These are phyloP conservation scores for Hygrophila difformis DNA, from an alignment of 257 asterid genomes.

Conservation along the genomic window DNA sequence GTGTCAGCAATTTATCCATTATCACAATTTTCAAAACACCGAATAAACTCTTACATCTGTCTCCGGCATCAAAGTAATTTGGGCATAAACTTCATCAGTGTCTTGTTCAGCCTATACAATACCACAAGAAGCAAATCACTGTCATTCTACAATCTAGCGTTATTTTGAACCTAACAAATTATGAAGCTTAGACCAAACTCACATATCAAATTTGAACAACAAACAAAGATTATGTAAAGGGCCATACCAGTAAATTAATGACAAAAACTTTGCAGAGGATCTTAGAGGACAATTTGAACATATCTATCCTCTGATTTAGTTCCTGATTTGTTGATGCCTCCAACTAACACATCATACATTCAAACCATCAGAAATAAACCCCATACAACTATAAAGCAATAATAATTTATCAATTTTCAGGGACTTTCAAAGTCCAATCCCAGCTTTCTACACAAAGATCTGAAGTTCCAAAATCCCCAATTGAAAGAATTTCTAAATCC, in stretches of 20 bases:
- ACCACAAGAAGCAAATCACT: conserved; percentile 13
- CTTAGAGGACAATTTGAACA: conserved; percentile 77
- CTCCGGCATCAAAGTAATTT: conserved; percentile 74
- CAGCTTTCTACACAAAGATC: conserved; percentile 19
- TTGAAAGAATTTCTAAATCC: conserved; percentile 4
- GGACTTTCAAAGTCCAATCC: conserved; percentile 8
- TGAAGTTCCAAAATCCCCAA: conserved; percentile 13
- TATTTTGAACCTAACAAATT: no score
- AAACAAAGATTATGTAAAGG: conserved; percentile 7
- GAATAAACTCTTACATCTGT: conserved; percentile 40
- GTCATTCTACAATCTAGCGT: neutral
- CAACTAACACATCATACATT: conserved; percentile 41
- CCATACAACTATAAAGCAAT: neutral
- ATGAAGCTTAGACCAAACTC: neutral
- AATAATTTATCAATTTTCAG: conserved; percentile 1
- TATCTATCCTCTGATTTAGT: conserved; percentile 53
- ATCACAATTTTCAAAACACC: no score
- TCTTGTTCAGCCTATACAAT: conserved; percentile 68
- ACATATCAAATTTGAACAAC: conserved; percentile 5
- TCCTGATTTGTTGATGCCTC: conserved; percentile 96
- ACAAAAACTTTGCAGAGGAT: conserved; percentile 64
- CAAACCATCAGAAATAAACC: conserved; percentile 17
- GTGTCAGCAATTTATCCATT: no score
- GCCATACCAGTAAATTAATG: conserved; percentile 64
- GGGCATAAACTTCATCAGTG: conserved; percentile 91